Evolutionary conservation across 1,139 yeast species (phyloP).

Genomic region (Candida frijolesensis): DNA sequence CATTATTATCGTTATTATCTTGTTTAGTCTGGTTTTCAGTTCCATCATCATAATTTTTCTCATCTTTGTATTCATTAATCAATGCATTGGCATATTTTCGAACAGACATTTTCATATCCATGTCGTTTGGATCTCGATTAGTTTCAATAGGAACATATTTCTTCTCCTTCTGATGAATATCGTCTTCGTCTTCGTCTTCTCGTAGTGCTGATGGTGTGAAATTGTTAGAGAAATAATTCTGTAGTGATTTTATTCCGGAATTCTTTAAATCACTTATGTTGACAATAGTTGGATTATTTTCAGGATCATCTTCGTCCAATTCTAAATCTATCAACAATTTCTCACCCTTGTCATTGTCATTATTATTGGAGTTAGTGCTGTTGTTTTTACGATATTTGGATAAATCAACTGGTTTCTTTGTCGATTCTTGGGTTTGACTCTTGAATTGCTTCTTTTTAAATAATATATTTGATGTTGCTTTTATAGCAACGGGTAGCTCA

Average conservation of each 20-base stretch:
- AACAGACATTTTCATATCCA: slow-evolving; percentile 1
- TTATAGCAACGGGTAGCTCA: neutral
- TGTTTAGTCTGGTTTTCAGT: slow-evolving; percentile 9
- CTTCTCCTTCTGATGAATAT: neutral
- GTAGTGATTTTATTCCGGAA: neutral
- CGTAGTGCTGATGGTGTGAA: slow-evolving; percentile 2
- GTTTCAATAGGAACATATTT: slow-evolving; percentile 17
- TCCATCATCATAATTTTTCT: slow-evolving; percentile 17
- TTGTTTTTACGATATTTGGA: slow-evolving; percentile 4
- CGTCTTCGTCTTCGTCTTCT: neutral
- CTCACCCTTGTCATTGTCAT: neutral
- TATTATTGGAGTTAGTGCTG: neutral
- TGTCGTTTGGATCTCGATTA: slow-evolving; percentile 7
- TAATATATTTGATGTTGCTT: neutral
- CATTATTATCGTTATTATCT: neutral
- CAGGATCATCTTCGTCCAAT: slow-evolving; percentile 20
- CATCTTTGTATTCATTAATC: slow-evolving; percentile 14
- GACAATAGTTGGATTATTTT: slow-evolving; percentile 23
- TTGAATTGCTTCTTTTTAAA: neutral
- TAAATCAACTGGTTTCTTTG: slow-evolving; percentile 1
- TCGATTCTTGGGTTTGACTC: neutral
- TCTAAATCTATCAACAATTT: slow-evolving; percentile 9
- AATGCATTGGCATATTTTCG: slow-evolving; percentile 12
- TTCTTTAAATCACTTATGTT: slow-evolving; percentile 19
- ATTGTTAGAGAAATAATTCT: neutral